Base-by-base conservation (phyloP, 768 basidiomycete species). In the Russula ochroleuca region DNA sequence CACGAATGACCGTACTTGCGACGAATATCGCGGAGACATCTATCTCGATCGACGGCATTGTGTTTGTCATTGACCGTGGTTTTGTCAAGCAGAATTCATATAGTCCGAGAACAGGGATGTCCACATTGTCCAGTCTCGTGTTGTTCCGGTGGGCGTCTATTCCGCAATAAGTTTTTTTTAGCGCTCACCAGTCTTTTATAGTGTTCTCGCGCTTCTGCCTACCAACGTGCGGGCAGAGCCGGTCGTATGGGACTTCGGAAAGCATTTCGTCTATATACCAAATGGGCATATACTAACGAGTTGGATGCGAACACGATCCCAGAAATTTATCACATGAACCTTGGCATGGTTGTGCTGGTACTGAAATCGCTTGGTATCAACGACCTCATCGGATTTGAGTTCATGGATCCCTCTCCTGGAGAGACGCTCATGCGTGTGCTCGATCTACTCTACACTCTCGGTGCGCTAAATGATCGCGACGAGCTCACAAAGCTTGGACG, bases 1-100 rank as follows among this genome's bases (percentile, higher is more conserved):
- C 97, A 33, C 82, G 97, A 62, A 99, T 99, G 77, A 94, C 98
- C 52, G 97, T 99, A 21, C 80, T 99, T 33, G 97, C 97, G 3
- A 99, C 97, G 23, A 99, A 99, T 72, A 98, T 99, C 67, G 97
- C 97, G n/a, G 97, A 99, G 76, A 99, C 97, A 5, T 95, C 93
- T 7, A 99, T 99, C 73, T 98, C 97, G 9, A 99, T 99, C 69
- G 97, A 98, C 59, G 97, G 97, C 33, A 96, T 99, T 7, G 96
- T 98, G 2, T 99, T 97, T 73, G 97, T 99, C 45, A 98, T 99
- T 68, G 97, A 99, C 73, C 97, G 97, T 2, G 97, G 97, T 14
- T 98, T 98, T 71, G 96, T 98, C 69, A 99, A 99, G 79, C 97
- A 99, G 73, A 98, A 99, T 74, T 90, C 94, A 45, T 99, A 97